Base-by-base conservation (phyloP, 1,139 yeast genomes). In the Saccharomyces hybrid region DNA sequence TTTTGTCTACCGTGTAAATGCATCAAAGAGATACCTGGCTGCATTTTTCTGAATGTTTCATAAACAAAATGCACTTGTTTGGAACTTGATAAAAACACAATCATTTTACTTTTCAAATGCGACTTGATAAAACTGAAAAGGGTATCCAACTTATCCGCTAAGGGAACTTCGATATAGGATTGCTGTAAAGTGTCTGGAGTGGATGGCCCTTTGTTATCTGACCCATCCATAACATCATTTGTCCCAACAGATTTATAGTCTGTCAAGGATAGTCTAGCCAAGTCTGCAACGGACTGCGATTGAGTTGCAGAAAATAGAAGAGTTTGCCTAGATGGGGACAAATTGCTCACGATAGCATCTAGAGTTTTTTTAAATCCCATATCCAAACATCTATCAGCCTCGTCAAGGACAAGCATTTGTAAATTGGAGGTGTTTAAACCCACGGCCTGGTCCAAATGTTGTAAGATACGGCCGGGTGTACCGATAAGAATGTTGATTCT, bases 1-100 rank as follows among this genome's bases (percentile, higher is more conserved):
- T 93, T 93, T 71, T 93, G 96, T 65, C 96, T 84, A 3, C 99
- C 99, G 66, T 91, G 96, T 51, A 93, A 74, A 71, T 93, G 95
- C 80, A 93, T 76, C 60, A 93, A 75, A 0, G 98, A 89, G 48
- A 93, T 86, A 72, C 99, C 99, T 0, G 99, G 99, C 69, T 91
- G 98, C 65, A 95, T 75, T 54, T 88, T 87, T 65, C 96, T 78
- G 73, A 93, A 91, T 0, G 95, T 78, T 68, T 93, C 99, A 68
- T 88, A 93, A 8, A 89, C 90, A 68, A 80, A 93, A 65, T 96
- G 96, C 1, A 95, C 99, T 69, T 95, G 97, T 68, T 91, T 93
- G 4, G 96, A 89, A 11, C 97, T 87, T 8, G 96, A 86, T 60
- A 88, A 82, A 68, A 93, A 93, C 5, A 93, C 97, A 55, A 93